A percentile compares a stretch with the other conserved stretches of the same genome.
phyloP scores from a whole-genome alignment of 495 filamentous ascomycete species.

The Hypomontagnella submonticulosa region DNA sequence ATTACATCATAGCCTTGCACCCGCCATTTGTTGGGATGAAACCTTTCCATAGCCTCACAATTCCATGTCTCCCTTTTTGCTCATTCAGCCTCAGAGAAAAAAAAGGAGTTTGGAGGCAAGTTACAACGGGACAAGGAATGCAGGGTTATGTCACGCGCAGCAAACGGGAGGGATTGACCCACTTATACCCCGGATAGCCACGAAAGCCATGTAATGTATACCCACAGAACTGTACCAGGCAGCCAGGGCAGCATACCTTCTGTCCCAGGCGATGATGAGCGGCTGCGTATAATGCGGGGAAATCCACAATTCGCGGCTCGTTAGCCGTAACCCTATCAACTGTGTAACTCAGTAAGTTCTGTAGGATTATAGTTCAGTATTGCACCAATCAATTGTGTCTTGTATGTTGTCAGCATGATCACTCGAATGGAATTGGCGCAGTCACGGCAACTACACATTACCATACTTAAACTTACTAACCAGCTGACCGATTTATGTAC shows the following conservation, averaged over 20 bases:
- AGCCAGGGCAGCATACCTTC: conserved; percentile 7
- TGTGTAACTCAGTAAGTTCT: too few relatives aligned
- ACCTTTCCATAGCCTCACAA: background rate
- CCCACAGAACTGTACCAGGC: conserved; percentile 2
- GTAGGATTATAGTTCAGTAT: too few relatives aligned
- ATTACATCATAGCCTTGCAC: conserved; percentile 36
- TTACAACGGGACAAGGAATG: conserved; percentile 26
- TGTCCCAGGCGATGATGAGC: conserved; percentile 37
- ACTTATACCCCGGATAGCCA: conserved; percentile 36
- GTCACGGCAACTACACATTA: too few relatives aligned
- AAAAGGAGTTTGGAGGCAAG: conserved; percentile 4
- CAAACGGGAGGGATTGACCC: conserved; percentile 27
- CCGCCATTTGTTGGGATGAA: conserved; percentile 22
- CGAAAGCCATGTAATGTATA: background rate
- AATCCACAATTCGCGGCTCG: conserved; percentile 40
- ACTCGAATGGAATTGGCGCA: too few relatives aligned
- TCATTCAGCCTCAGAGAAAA: conserved; percentile 14
- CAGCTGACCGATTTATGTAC: too few relatives aligned
- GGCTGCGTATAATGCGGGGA: conserved; percentile 42
- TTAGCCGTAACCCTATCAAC: conserved; percentile 2
- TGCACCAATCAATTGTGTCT: too few relatives aligned
- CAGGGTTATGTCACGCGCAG: conserved; percentile 41
- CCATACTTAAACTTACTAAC: too few relatives aligned
- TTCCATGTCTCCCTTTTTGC: background rate
- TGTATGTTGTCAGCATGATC: too few relatives aligned